Conservation (phyloP, 2,329 filamentous ascomycete species). For the Penicillium glabrum region DNA sequence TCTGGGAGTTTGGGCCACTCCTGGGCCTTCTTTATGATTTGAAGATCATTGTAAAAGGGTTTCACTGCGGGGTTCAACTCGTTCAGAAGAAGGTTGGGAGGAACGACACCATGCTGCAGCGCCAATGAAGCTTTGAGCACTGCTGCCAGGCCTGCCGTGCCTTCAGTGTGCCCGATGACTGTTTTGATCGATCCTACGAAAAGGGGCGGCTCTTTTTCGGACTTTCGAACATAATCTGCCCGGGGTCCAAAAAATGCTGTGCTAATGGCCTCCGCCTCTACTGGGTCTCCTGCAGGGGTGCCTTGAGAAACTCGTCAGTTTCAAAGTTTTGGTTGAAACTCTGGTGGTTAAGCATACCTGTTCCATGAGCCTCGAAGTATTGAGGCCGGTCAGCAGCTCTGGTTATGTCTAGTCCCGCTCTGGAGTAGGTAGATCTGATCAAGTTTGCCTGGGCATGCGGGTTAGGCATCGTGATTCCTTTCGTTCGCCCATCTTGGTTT, state of each 20-base stretch:
- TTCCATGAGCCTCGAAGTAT: constrained; percentile 50
- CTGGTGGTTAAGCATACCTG: constrained; percentile 28
- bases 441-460: constrained; percentile 39
- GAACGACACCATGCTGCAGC: constrained; percentile 38
- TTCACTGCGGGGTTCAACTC: constrained; percentile 25
- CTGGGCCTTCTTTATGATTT: constrained; percentile 19
- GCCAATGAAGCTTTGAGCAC: constrained; percentile 39
- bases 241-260: constrained; percentile 18
- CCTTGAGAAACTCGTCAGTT: constrained; percentile 2
- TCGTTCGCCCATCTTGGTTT: constrained; percentile 39
- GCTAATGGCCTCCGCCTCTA: constrained; percentile 24
- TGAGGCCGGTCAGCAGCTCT: constrained; percentile 32
- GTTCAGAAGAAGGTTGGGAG: constrained; percentile 30
- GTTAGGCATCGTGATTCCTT: constrained; percentile 38
- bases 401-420: constrained; percentile 38
- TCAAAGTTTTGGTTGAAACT: too few species aligned
- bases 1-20: constrained; percentile 23
- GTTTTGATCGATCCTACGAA: constrained; percentile 35
- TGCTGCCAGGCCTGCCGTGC: constrained; percentile 31
- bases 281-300: constrained; percentile 25
- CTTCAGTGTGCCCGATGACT: constrained; percentile 37
- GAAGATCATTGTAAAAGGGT: constrained; percentile 24
- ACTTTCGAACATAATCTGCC: constrained; percentile 8
- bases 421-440: constrained; percentile 40
- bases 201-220: constrained; percentile 7